Evolutionary conservation across 140 eudicot genomes (phyloP).

Genomic region (Stevia rebaudiana): DNA sequence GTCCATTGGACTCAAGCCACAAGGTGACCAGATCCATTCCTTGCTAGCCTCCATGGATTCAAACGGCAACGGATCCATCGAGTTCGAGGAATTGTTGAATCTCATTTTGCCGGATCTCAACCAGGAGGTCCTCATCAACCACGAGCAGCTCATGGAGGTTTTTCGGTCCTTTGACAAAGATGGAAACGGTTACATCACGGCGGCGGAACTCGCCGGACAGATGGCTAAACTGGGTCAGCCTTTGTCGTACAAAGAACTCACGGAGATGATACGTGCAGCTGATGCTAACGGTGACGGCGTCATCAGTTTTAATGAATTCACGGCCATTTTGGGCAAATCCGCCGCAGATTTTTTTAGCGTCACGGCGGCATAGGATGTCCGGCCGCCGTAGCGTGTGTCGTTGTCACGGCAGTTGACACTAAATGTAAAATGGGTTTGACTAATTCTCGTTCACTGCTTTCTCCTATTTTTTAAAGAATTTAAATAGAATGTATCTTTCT

Average conservation of each 20-base stretch:
- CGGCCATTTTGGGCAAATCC: conserved; percentile 71
- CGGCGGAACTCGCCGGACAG: conserved; percentile 83
- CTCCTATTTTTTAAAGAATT: too few relatives aligned
- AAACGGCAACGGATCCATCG: conserved; percentile 73
- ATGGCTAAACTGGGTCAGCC: conserved; percentile 94
- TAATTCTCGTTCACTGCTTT: too few relatives aligned
- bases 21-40: conserved; percentile 66
- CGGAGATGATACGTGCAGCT: conserved; percentile 82
- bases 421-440: too few relatives aligned
- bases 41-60: conserved; percentile 58
- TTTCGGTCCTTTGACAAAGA: conserved; percentile 72
- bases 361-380: too few relatives aligned
- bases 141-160: conserved; percentile 73
- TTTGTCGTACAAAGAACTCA: conserved; percentile 58
- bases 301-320: conserved; percentile 70
- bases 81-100: conserved; percentile 61
- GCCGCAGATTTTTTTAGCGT: conserved; percentile 57
- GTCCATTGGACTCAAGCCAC: conserved; percentile 72
- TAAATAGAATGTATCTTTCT: too few relatives aligned
- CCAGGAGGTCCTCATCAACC: conserved; percentile 55
- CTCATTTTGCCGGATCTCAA: conserved; percentile 56
- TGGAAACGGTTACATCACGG: conserved; percentile 77
- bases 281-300: conserved; percentile 91
- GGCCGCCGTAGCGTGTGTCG: too few relatives aligned
- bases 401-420: too few relatives aligned